Evolutionary conservation across 805 yeast species (phyloP).

Genomic region (Tetrapisispora nanseiensis): DNA sequence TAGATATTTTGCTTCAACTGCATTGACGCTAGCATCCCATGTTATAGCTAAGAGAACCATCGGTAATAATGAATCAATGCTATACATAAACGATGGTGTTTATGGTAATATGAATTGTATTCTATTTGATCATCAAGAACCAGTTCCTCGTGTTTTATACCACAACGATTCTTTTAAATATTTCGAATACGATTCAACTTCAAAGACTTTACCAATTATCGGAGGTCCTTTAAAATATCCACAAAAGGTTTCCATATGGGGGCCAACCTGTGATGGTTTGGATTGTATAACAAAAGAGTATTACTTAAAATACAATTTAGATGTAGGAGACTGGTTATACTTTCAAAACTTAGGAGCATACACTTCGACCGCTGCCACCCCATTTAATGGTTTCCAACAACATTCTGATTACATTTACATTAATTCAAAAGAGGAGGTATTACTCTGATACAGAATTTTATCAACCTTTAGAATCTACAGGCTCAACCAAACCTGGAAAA

Average conservation of each 20-base stretch:
- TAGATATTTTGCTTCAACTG: slow-evolving; percentile 73
- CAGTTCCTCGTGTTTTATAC: slow-evolving; percentile 56
- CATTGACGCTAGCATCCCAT: slow-evolving; percentile 75
- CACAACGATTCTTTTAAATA: slow-evolving; percentile 41
- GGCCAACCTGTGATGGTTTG: slow-evolving; percentile 96
- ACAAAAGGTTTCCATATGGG: slow-evolving; percentile 72
- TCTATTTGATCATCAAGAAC: slow-evolving; percentile 81
- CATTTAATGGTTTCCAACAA: slow-evolving; percentile 80
- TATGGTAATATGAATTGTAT: slow-evolving; percentile 94
- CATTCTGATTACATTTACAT: slow-evolving; percentile 55
- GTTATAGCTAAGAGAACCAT: slow-evolving; percentile 72
- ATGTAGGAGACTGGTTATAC: slow-evolving; percentile 87
- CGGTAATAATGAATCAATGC: slow-evolving; percentile 43
- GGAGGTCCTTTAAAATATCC: slow-evolving; percentile 7
- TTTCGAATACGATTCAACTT: slow-evolving; percentile 25
- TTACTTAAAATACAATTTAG: slow-evolving; percentile 47
- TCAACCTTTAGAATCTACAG: neutral
- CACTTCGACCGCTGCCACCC: slow-evolving; percentile 84
- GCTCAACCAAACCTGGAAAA: too few relatives aligned
- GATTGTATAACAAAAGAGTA: slow-evolving; percentile 62
- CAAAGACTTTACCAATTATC: slow-evolving; percentile 4
- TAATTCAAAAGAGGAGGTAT: slow-evolving; percentile 18
- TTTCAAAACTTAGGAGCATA: slow-evolving; percentile 84
- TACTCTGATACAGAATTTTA: slow-evolving; percentile 8
- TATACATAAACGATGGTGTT: slow-evolving; percentile 89